Conservation (phyloP, 1,284 basidiomycete genomes). For the Cutaneotrichosporon sp. region DNA sequence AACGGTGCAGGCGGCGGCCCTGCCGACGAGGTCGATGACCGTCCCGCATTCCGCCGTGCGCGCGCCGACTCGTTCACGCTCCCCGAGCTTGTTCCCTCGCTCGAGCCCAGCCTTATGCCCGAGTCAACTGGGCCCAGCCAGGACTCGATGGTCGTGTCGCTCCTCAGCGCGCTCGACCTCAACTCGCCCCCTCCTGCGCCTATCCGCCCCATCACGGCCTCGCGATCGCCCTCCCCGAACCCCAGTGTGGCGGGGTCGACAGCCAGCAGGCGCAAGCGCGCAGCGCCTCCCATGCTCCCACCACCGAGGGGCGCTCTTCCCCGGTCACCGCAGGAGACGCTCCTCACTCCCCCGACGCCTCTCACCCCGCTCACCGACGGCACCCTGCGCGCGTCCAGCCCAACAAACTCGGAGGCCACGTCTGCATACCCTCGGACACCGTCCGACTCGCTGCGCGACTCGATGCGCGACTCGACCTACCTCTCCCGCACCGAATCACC, state of each 20-base stretch:
- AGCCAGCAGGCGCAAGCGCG: neutral
- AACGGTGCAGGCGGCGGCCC: no score
- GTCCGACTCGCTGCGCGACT: conserved; percentile 26
- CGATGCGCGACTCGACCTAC: conserved; percentile 18
- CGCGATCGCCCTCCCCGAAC: neutral
- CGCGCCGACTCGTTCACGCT: conserved; percentile 23
- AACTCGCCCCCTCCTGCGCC: neutral
- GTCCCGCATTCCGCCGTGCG: conserved; percentile 10
- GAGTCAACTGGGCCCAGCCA: no score
- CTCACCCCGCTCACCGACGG: conserved; percentile 16
- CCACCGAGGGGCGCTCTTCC: conserved; percentile 14
- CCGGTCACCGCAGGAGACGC: conserved; percentile 5
- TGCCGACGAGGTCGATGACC: neutral
- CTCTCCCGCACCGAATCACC: conserved; percentile 9
- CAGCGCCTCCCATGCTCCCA: conserved; percentile 10
- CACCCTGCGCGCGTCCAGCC: conserved; percentile 19
- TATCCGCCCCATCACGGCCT: neutral
- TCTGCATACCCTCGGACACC: conserved; percentile 31
- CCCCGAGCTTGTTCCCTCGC: neutral
- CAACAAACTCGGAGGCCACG: conserved; percentile 33
- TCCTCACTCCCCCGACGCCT: neutral
- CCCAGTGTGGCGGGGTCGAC: neutral
- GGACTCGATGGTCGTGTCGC: neutral
- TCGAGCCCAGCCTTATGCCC: neutral
- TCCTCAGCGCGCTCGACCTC: neutral